phyloP scores from a whole-genome alignment of 441 rosid genomes.

The Eruca vesicaria region DNA sequence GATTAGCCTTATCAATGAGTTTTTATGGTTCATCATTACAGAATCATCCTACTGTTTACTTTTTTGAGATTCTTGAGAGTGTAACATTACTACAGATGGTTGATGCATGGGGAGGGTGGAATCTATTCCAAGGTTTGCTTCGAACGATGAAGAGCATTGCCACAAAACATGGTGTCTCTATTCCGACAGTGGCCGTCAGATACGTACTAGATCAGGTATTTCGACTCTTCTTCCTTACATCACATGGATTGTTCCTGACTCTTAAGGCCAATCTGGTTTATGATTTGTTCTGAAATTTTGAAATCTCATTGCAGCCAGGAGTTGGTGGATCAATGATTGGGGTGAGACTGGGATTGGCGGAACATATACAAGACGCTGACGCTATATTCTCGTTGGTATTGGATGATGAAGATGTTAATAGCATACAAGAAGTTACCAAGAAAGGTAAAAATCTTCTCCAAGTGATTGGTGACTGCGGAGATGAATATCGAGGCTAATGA shows the following conservation, averaged over 20 bases:
- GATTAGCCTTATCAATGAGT: neutral
- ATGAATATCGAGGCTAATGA: conserved; percentile 51
- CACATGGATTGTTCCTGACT: neutral
- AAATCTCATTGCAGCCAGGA: conserved; percentile 45
- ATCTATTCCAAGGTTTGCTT: conserved; percentile 76
- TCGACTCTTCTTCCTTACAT: neutral
- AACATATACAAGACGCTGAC: conserved; percentile 70
- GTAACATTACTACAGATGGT: conserved; percentile 56
- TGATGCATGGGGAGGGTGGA: conserved; percentile 99
- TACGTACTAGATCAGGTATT: conserved; percentile 81
- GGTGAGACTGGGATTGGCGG: conserved; percentile 69
- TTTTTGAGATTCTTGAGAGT: neutral
- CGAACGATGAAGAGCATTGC: conserved; percentile 69
- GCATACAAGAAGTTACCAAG: conserved; percentile 51
- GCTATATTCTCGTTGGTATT: conserved; percentile 73
- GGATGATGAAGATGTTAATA: conserved; percentile 67
- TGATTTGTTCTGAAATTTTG: neutral
- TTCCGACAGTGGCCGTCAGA: conserved; percentile 87
- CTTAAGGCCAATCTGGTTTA: neutral
- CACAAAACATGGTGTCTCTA: conserved; percentile 81
- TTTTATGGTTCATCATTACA: neutral
- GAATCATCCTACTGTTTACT: neutral
- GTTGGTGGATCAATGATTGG: conserved; percentile 84
- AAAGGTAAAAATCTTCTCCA: conserved; percentile 71
- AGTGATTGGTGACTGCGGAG: conserved; percentile 96